phyloP scores from a whole-genome alignment of 257 asterid genomes.

The Apocynum venetum region DNA sequence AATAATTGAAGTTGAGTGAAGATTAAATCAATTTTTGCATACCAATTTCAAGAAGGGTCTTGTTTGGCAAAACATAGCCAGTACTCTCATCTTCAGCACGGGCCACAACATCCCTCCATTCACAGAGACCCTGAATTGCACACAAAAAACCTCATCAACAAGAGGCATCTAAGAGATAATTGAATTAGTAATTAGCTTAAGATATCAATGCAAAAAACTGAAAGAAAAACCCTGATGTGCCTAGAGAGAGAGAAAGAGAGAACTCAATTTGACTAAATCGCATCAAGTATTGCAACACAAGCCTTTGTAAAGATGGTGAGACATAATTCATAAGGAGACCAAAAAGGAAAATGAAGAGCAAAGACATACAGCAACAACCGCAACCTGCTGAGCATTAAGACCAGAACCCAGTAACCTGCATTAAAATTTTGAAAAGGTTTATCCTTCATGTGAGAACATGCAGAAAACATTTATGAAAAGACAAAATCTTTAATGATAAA shows the following conservation, averaged over 20 bases:
- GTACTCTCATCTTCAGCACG: constrained; percentile 99
- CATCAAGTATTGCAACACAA: not conserved
- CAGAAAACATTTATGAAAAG: constrained; percentile 12
- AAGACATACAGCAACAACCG: constrained; percentile 79
- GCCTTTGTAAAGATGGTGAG: not conserved
- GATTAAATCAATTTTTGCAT: constrained; percentile 17
- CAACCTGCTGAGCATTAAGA: constrained; percentile 84
- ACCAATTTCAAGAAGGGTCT: constrained; percentile 89
- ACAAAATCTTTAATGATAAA: not conserved
- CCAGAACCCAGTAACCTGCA: constrained; percentile 80
- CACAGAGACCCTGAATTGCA: constrained; percentile 65
- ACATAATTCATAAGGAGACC: not conserved
- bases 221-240: not conserved
- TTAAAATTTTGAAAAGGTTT: constrained; percentile 18
- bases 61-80: constrained; percentile 86
- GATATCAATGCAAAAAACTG: not conserved
- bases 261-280: not conserved
- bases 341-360: constrained; percentile 1
- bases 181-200: not conserved
- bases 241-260: not conserved
- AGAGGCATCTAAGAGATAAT: not conserved
- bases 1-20: constrained; percentile 12
- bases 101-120: constrained; percentile 94
- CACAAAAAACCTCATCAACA: constrained; percentile 1
- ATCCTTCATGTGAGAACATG: constrained; percentile 6